phyloP scores from a whole-genome alignment of 495 filamentous ascomycete species.

The Friedmanniomyces endolithicus region DNA sequence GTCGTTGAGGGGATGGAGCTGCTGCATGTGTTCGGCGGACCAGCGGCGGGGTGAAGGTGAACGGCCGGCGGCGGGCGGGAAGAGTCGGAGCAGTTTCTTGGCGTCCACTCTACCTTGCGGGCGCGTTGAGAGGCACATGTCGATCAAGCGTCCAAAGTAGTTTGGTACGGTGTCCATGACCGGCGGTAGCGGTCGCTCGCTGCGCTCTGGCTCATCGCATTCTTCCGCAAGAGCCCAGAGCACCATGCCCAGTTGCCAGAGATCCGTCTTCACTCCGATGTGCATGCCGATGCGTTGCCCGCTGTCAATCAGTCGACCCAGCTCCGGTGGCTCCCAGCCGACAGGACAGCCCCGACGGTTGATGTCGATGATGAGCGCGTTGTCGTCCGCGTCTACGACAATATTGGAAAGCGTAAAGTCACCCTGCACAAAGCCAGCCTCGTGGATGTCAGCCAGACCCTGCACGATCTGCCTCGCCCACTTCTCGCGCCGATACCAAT shows the following conservation, averaged over 20 bases:
- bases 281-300: slow-evolving; percentile 94
- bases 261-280: slow-evolving; percentile 93
- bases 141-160: slow-evolving; percentile 25
- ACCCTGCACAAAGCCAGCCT: slow-evolving; percentile 92
- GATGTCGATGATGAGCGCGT: slow-evolving; percentile 97
- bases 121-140: slow-evolving; percentile 21
- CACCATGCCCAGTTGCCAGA: slow-evolving; percentile 94
- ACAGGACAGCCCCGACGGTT: slow-evolving; percentile 91
- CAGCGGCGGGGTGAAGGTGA: slow-evolving; percentile 1
- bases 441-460: slow-evolving; percentile 85
- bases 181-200: slow-evolving; percentile 52
- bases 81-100: slow-evolving; percentile 21
- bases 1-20: slow-evolving; percentile 1
- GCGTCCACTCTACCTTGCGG: slow-evolving; percentile 22
- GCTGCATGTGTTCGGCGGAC: slow-evolving; percentile 2
- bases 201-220: slow-evolving; percentile 78
- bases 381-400: slow-evolving; percentile 70
- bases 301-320: slow-evolving; percentile 73
- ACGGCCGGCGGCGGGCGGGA: slow-evolving; percentile 16
- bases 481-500: slow-evolving; percentile 66
- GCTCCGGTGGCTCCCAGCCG: slow-evolving; percentile 95
- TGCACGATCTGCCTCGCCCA: slow-evolving; percentile 91
- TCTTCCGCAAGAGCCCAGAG: slow-evolving; percentile 83
- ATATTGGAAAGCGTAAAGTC: slow-evolving; percentile 97
- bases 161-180: slow-evolving; percentile 11